Base-by-base conservation (phyloP, 768 basidiomycete species). In the Lactifluus pinguis region DNA sequence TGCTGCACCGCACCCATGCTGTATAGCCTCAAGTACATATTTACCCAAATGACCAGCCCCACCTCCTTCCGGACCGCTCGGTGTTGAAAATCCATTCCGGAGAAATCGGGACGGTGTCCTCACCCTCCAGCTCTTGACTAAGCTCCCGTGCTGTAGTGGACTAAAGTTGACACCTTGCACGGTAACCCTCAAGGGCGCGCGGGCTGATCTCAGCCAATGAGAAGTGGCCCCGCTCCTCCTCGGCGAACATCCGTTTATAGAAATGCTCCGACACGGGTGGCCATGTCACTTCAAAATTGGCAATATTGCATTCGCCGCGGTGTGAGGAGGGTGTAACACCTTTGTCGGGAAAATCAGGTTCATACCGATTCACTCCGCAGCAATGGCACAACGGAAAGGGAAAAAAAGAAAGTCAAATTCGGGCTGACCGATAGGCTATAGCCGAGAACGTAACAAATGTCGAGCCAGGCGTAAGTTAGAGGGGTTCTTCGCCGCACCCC, bases 221-320 rank as follows among this genome's bases (percentile, higher is more conserved):
- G 21, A 38, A 32, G 6, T 3, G 25, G 25, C 11, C 30, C 0
- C 9, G 21, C 30, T 3, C 29, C 29, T 29, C 47, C 29, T 59
- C 52, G 10, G 45, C 47, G n/a, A 59, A 44, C 42, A 64, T 25
- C 0, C 19, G 38, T 30, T 13, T 19, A 8, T 64, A 64, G 30
- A 60, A 57, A 1, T 55, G 39, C 10, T 49, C 38, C 11, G 63
- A 50, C 11, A 64, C 3, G 0, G 15, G 65, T 66, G 29, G 50
- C 65, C 17, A 66, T 56, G 11, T 36, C 55, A 21, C 59, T 54
- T 3, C 55, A 21, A 55, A 64, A 66, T 0, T 59, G 63, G 21
- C 55, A 56, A 13, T 57, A 51, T 7, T 64, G 55, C 65, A 66
- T 65, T 25, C 38, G 45, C 65, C 11, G 64, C 63, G 1, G 65